Evolutionary conservation across 2,329 filamentous ascomycete species (phyloP), one percentile per base, ranked within the genome.

Genomic region (Colletotrichum plurivorum): DNA sequence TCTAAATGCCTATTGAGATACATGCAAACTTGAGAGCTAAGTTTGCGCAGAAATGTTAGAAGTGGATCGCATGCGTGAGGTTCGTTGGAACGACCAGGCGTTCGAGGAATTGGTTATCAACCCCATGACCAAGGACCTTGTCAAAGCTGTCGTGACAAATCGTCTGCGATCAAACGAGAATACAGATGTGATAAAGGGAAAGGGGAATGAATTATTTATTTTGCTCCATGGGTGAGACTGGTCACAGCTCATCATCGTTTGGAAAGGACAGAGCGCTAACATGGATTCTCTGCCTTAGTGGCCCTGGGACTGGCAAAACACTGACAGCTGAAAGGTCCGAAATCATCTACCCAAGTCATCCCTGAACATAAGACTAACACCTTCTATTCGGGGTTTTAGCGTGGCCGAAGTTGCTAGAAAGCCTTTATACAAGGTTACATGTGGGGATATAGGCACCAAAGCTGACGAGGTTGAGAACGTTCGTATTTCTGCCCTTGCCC

Each of bases 301-400:
- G 73, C 1, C 79, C 79, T 0, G 79, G 79, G 1, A 80, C 77
- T 0, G 79, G 79, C 9, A 81, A 81, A 69, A 80, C 79, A 1
- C 56, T 80, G 22, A 81, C 79, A 1, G 79, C 79, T 0, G 78
- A 80, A 63, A 77, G 75, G 57, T 67, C 8, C 27, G 27, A 31
- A 31, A 31, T 31, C 5, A 31, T 31, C 8, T 7, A 9, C 27
- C 27, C 3, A 31, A 31, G 8, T 31, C 27, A 31, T 31, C 27
- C 5, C 27, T 27, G 6, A 39, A 9, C 27, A 31, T 31, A 31
- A 31, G 8, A 31, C 45, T 49, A 25, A 67, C 8, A 9, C 1
- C 27, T 31, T 9, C 5, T 31, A 3, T 16, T n/a, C n/a, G 15
- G 6, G 5, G 2, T 8, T 31, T 12, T 18, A 67, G 64, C 27